Evolutionary conservation across 2,329 filamentous ascomycete genomes (phyloP).

Genomic region (Coleophoma crateriformis): DNA sequence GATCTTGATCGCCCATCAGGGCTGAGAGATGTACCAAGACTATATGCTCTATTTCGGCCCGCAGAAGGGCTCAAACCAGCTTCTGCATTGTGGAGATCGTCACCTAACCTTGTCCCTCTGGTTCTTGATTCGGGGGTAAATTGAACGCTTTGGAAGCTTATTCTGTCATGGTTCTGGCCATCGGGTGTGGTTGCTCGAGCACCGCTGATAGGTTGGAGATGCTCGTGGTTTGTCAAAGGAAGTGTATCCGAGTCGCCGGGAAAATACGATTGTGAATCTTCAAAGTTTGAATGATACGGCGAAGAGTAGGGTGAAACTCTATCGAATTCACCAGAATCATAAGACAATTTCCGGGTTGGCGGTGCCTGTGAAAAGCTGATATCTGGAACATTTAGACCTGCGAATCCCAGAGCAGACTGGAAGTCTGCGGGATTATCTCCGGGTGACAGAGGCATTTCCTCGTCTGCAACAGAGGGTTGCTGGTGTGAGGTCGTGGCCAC

Average conservation of each 20-base stretch:
- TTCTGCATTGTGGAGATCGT: conserved; percentile 57
- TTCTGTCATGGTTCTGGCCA: conserved; percentile 40
- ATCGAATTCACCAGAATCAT: conserved; percentile 19
- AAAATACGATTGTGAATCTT: conserved; percentile 27
- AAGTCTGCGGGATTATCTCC: conserved; percentile 24
- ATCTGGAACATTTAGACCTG: conserved; percentile 26
- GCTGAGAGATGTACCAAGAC: conserved; percentile 50
- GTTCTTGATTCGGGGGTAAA: conserved; percentile 34
- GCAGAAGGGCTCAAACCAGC: conserved; percentile 34
- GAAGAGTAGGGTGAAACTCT: conserved; percentile 17
- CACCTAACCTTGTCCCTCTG: conserved; percentile 46
- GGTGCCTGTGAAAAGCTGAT: conserved; percentile 23
- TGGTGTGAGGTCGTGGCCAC: conserved; percentile 6
- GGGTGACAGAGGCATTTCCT: conserved; percentile 18
- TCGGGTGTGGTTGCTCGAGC: conserved; percentile 28
- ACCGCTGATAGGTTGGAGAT: conserved; percentile 51
- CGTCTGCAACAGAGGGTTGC: conserved; percentile 11
- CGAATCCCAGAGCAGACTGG: conserved; percentile 26
- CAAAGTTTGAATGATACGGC: conserved; percentile 4
- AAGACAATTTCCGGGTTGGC: conserved; percentile 12
- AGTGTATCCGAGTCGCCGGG: conserved; percentile 46
- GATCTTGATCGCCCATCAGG: conserved; percentile 41
- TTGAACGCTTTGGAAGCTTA: conserved; percentile 45
- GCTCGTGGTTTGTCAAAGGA: conserved; percentile 50
- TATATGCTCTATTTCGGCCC: conserved; percentile 43